Evolutionary conservation across 2,329 filamentous ascomycete genomes (phyloP).

Genomic region (Fusarium abutilonis): DNA sequence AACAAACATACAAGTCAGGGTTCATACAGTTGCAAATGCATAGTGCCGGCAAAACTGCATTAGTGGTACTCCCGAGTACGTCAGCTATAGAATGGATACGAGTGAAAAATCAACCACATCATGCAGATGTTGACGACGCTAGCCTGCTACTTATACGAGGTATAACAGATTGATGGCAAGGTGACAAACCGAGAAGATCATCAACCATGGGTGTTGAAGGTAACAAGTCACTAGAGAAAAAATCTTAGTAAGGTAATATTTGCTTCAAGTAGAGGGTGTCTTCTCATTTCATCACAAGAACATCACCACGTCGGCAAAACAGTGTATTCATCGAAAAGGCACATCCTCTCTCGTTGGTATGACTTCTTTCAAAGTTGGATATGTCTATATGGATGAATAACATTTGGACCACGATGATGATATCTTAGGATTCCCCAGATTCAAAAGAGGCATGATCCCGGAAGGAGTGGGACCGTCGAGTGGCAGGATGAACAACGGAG

Average conservation of each 20-base stretch:
- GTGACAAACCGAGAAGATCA: background rate
- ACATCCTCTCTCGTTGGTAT: too few relatives aligned
- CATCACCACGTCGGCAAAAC: too few relatives aligned
- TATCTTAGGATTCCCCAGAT: constrained; percentile 13
- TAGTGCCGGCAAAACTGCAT: background rate
- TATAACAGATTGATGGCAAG: background rate
- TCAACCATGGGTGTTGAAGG: background rate
- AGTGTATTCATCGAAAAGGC: too few relatives aligned
- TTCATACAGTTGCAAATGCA: background rate
- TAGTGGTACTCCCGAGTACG: constrained; percentile 2
- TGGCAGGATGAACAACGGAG: too few relatives aligned
- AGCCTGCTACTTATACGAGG: constrained; percentile 12
- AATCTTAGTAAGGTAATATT: background rate
- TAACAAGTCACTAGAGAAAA: background rate
- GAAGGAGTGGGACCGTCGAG: constrained; percentile 1
- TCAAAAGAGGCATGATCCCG: constrained; percentile 14
- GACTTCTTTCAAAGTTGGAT: too few relatives aligned
- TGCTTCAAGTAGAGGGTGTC: background rate
- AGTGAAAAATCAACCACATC: constrained; percentile 20
- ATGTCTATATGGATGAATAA: too few relatives aligned
- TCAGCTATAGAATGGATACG: constrained; percentile 13
- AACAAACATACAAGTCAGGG: background rate
- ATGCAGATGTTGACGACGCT: constrained; percentile 9
- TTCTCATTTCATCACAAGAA: too few relatives aligned
- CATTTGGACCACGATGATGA: background rate